Evolutionary conservation across 2,329 filamentous ascomycete species (phyloP), one percentile per base, ranked within the genome.

Genomic region (Stachybotrys echinatus): DNA sequence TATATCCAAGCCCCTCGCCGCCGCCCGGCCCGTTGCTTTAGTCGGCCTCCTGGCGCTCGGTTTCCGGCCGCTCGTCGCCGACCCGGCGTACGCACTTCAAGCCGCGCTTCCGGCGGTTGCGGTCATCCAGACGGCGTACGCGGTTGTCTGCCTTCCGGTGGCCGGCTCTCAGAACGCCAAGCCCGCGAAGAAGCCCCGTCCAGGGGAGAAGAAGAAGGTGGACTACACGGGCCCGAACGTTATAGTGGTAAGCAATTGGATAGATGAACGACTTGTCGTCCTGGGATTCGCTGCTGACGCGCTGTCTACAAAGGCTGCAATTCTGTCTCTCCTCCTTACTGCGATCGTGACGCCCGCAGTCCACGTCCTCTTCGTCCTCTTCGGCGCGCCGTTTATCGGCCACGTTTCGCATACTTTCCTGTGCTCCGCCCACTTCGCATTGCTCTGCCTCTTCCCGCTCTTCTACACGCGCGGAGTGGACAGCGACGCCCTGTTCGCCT

Each of bases 401-500:
- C 89, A 96, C 66, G 73, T 87, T 47, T 65, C 76, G 4, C 87
- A 95, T 57, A 99, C 94, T 1, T 65, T 89, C 27, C 83, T 96
- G 34, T 87, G 85, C 66, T 87, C 89, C 3, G 80, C 87, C 2
- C 92, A 97, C 66, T 80, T 97, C 52, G 82, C 91, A 12, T 70
- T 96, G 1, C 81, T 99, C 12, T 81, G 83, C 18, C 76, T 88
- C 1, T 86, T 92, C 51, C 90, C 90, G 3, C 73, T 96, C 14
- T 83, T 96, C 63, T 97, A 95, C 68, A 83, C 86, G 0, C 89
- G 92, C 58, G 92, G 92, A 3, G 82, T 94, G 17, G 87, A 94
- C 52, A 74, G 74, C 1, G 64, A 73, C 18, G 81, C 84, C 19
- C 95, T 95, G 87, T 74, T 87, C 7, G 74, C 78, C 43, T 79